Percentiles rank a stretch among this genome's conserved stretches.
phyloP scores from a whole-genome alignment of 768 basidiomycete genomes.

The Tulasnella sp. region DNA sequence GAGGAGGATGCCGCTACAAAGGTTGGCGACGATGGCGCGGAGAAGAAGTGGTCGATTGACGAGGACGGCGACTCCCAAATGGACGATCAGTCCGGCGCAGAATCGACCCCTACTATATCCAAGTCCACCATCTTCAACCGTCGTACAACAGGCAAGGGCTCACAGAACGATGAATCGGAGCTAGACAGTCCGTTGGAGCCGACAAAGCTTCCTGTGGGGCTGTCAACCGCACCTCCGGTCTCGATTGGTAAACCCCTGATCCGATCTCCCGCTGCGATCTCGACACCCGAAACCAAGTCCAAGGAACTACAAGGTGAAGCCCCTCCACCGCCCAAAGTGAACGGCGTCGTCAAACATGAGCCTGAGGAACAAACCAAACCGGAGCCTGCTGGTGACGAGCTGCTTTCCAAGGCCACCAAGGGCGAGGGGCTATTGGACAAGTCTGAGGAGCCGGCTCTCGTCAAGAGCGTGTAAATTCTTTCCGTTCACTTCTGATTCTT shows the following conservation, averaged over 20 bases:
- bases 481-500: not conserved
- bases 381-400: slow-evolving; percentile 47
- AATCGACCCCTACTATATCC: not conserved
- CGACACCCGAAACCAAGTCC: not conserved
- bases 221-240: slow-evolving; percentile 17
- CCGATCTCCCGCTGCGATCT: slow-evolving; percentile 15
- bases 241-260: slow-evolving; percentile 24
- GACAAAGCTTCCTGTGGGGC: slow-evolving; percentile 25
- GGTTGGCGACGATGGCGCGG: not conserved
- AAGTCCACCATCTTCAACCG: slow-evolving; percentile 13
- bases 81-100: slow-evolving; percentile 16
- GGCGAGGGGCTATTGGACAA: slow-evolving; percentile 58
- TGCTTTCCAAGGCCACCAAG: slow-evolving; percentile 42
- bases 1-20: slow-evolving; percentile 25
- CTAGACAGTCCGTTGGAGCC: not conserved
- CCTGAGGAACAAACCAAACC: slow-evolving; percentile 40
- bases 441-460: slow-evolving; percentile 52
- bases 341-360: slow-evolving; percentile 40
- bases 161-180: slow-evolving; percentile 26
- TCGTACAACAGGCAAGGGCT: slow-evolving; percentile 30
- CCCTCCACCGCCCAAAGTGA: slow-evolving; percentile 41
- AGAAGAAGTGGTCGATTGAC: slow-evolving; percentile 6
- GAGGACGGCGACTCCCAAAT: slow-evolving; percentile 21
- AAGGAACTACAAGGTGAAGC: slow-evolving; percentile 37
- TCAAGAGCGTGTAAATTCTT: not conserved